A percentile compares a stretch with the other conserved stretches of the same genome.
These are phyloP conservation scores for Oxyria digyna DNA, from an alignment of 148 eudicot genomes.

Conservation along the genomic window DNA sequence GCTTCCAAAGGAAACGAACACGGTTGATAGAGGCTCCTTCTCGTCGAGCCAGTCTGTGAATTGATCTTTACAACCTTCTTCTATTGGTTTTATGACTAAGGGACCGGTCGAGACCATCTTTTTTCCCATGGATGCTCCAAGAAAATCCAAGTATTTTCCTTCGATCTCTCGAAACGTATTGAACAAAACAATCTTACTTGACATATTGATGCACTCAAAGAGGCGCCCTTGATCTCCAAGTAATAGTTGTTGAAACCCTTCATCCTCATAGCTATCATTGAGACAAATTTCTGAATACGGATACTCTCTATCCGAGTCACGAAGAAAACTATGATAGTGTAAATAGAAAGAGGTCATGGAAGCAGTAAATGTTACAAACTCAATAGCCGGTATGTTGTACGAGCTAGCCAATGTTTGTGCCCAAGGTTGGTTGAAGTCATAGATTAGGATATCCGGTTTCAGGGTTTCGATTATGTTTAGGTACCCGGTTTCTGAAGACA, in stretches of 20 bases:
- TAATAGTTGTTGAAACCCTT: background rate
- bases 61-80: background rate
- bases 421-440: conserved; percentile 9
- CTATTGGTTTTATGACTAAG: conserved; percentile 4
- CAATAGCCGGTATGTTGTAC: conserved; percentile 3
- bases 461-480: conserved; percentile 3
- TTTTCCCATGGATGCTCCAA: background rate
- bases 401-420: background rate
- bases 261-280: background rate
- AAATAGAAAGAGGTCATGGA: conserved; percentile 1
- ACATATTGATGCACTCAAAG: background rate
- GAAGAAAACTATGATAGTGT: background rate
- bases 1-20: conserved; percentile 24
- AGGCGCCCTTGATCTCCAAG: background rate
- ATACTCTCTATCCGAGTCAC: background rate
- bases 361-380: background rate
- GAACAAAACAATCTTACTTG: conserved; percentile 8
- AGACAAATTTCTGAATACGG: conserved; percentile 18
- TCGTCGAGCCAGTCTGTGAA: conserved; percentile 18
- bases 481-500: background rate
- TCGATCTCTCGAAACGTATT: conserved; percentile 18
- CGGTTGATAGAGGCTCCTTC: conserved; percentile 15
- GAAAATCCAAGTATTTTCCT: conserved; percentile 16
- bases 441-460: conserved; percentile 2
- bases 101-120: conserved; percentile 20